phyloP scores from a whole-genome alignment of 345 rosid genomes.

The Toxicodendron radicans region DNA sequence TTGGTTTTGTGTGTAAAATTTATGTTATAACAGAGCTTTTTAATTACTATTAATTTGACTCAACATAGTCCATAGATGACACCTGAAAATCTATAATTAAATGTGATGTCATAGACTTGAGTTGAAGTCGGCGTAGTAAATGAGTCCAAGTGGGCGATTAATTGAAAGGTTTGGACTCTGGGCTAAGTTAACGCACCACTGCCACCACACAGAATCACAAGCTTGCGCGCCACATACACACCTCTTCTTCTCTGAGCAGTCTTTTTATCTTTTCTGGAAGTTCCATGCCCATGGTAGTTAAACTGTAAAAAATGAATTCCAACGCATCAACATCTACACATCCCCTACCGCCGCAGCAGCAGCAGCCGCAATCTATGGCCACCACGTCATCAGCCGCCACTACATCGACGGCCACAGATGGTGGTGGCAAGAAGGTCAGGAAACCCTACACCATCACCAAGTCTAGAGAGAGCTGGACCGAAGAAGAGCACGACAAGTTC shows the following conservation, averaged over 20 bases:
- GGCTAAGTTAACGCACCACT: no score
- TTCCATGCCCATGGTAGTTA: constrained; percentile 2
- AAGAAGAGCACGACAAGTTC: constrained; percentile 97
- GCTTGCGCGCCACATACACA: constrained; percentile 30
- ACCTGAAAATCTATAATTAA: no score
- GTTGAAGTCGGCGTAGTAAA: constrained; percentile 31
- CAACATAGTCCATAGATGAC: no score
- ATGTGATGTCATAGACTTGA: no score
- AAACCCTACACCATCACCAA: constrained; percentile 98
- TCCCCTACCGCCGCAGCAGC: constrained; percentile 28
- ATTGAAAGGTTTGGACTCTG: constrained; percentile 35
- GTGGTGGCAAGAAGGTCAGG: constrained; percentile 71
- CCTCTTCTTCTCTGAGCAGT: neutral
- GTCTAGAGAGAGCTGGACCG: constrained; percentile 98
- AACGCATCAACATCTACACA: constrained; percentile 42
- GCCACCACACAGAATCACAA: constrained; percentile 26
- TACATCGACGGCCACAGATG: constrained; percentile 29
- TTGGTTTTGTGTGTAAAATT: no score
- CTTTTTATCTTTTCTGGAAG: neutral
- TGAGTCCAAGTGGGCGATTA: constrained; percentile 37
- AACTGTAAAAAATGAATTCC: constrained; percentile 30
- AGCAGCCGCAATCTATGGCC: constrained; percentile 34
- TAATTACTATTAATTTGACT: no score
- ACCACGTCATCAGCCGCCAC: constrained; percentile 34
- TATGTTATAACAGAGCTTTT: no score